Percentiles rank a stretch among this genome's conserved stretches.
phyloP scores from a whole-genome alignment of 2,329 filamentous ascomycete species.

The Trichoderma sp. region DNA sequence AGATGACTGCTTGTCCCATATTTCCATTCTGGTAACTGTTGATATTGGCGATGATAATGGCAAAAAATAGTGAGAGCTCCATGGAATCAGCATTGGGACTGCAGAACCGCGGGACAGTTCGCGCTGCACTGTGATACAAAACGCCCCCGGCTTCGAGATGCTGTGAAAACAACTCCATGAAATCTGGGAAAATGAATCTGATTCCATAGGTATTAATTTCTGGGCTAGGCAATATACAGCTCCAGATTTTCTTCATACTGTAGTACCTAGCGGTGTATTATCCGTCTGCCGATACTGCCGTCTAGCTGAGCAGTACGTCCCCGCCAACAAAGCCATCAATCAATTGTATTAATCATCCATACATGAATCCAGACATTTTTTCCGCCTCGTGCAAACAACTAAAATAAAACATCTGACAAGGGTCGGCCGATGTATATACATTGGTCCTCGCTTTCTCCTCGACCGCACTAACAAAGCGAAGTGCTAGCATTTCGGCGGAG shows the following conservation, averaged over 20 bases:
- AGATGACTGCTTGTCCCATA: neutral
- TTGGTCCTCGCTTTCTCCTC: neutral
- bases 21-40: neutral
- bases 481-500: neutral
- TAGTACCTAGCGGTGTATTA: too few relatives aligned
- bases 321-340: neutral
- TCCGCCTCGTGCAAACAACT: neutral
- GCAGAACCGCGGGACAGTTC: neutral
- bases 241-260: too few relatives aligned
- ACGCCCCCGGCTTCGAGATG: neutral
- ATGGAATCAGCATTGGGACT: neutral
- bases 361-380: neutral
- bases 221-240: too few relatives aligned
- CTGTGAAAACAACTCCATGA: too few relatives aligned
- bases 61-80: too few relatives aligned
- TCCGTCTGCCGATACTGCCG: too few relatives aligned
- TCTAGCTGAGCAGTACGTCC: too few relatives aligned
- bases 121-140: neutral
- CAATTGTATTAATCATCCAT: neutral
- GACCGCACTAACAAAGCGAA: neutral
- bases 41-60: neutral
- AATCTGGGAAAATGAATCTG: too few relatives aligned
- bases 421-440: constrained; percentile 1
- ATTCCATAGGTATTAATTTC: too few relatives aligned
- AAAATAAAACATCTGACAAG: neutral